These are phyloP conservation scores for Neonectria faginata DNA, from an alignment of 2,329 filamentous ascomycete species.

Conservation along the genomic window DNA sequence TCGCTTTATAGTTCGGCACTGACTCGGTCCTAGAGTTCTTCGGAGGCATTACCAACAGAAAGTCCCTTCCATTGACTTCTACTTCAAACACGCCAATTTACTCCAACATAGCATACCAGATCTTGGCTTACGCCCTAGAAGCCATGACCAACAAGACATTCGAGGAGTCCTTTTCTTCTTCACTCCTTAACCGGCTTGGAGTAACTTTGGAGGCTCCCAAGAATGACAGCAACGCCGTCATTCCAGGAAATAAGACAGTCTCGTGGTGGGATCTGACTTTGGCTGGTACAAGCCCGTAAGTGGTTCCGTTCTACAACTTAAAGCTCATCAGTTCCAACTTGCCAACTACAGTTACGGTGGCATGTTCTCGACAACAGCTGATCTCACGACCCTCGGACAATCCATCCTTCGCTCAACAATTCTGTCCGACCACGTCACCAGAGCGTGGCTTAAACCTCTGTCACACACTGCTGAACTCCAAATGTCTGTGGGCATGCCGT, in stretches of 20 bases:
- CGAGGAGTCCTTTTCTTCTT: slow-evolving; percentile 6
- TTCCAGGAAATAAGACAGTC: slow-evolving; percentile 8
- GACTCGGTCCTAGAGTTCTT: slow-evolving; percentile 9
- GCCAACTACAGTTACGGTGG: neutral
- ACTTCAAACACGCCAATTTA: slow-evolving; percentile 25
- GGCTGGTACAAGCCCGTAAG: slow-evolving; percentile 19
- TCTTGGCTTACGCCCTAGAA: slow-evolving; percentile 24
- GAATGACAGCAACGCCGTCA: slow-evolving; percentile 19
- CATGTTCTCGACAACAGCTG: slow-evolving; percentile 17
- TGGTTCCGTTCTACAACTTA: neutral
- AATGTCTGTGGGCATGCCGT: slow-evolving; percentile 56
- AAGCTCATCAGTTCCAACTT: neutral
- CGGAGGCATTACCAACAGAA: slow-evolving; percentile 1
- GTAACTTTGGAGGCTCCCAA: slow-evolving; percentile 21
- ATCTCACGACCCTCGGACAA: slow-evolving; percentile 12
- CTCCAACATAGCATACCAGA: slow-evolving; percentile 23
- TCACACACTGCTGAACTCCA: slow-evolving; percentile 50
- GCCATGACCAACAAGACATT: slow-evolving; percentile 19
- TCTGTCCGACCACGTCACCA: neutral
- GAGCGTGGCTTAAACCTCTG: slow-evolving; percentile 57
- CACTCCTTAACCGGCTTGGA: slow-evolving; percentile 11
- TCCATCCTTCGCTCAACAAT: slow-evolving; percentile 13
- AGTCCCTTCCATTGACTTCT: slow-evolving; percentile 4
- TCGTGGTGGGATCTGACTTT: slow-evolving; percentile 12
- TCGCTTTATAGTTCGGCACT: neutral